Base-by-base conservation (phyloP, 2,329 filamentous ascomycete species). In the Diaporthe helianthi region DNA sequence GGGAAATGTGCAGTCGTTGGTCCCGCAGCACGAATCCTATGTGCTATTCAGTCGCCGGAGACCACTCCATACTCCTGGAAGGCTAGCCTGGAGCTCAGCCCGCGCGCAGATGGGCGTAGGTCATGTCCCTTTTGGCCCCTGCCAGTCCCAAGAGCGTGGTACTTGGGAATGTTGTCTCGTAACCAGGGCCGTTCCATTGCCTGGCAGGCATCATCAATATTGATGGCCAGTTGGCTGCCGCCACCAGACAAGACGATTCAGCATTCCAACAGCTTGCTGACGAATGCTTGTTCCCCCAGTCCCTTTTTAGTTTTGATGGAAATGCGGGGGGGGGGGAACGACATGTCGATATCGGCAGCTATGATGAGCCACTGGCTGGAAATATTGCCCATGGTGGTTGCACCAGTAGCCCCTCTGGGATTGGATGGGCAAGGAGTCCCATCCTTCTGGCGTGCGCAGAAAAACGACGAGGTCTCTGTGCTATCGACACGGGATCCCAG, bases 141-240 rank as follows among this genome's bases (percentile, higher is more conserved):
- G 58, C 9, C 29, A 8, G 58, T 49, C 58, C 58, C 41, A 63
- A 49, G 58, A 49, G 58, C 44, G 24, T 63, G 58, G 58, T 63
- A 63, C 44, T 63, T 63, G 58, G 58, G 58, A 49, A 26, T 49
- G 58, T 63, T 49, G 58, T 63, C 58, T 36, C 58, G 58, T 63
- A 36, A 63, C 44, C 3, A 33, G 41, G 58, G 58, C 58, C 41
- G 58, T 41, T 49, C 58, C 58, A 49, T 49, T 49, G 58, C 58
- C 44, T 29, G 44, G 44, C 44, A 63, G 58, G 44, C 58, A 49
- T 49, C 47, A 49, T 49, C 47, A 49, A 49, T 49, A 36, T 63
- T 44, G 55, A 31, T 46, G 38, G 15, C 41, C 38, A 47, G 55
- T 24, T 22, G 41, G 41, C 41, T 47, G 58, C 26, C 26, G 19